Conservation (phyloP, 305 asterid genomes). For the Ajuga reptans region DNA sequence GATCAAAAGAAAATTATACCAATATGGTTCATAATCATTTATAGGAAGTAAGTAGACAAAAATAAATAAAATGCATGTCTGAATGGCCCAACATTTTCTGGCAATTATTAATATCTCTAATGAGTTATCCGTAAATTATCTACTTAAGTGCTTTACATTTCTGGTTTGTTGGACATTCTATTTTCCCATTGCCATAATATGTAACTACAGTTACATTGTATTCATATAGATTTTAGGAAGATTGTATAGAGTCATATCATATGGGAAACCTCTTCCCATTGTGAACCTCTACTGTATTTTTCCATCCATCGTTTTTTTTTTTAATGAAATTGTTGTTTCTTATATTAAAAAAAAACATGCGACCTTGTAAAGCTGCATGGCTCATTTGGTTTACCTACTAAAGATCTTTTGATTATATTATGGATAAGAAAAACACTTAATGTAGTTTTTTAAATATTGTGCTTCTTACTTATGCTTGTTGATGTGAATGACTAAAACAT, state of each 20-base stretch:
- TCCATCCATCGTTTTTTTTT: too few relatives aligned
- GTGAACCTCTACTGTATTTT: too few relatives aligned
- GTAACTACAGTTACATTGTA: background rate
- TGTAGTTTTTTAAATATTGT: conserved; percentile 1
- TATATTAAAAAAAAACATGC: background rate
- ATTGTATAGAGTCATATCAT: too few relatives aligned
- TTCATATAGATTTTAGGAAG: too few relatives aligned
- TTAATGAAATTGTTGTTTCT: background rate
- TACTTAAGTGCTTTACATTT: background rate
- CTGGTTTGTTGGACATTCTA: background rate
- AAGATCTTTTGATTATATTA: background rate
- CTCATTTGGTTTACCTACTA: background rate
- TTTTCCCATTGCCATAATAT: conserved; percentile 9
- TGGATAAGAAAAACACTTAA: background rate
- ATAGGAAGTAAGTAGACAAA: background rate
- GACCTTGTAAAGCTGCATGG: background rate
- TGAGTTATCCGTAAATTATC: background rate
- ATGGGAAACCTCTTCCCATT: too few relatives aligned
- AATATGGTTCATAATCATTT: background rate
- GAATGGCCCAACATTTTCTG: background rate
- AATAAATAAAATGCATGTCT: background rate
- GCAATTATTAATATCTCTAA: background rate
- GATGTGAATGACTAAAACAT: background rate
- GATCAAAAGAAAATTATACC: background rate
- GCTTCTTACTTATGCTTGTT: background rate